phyloP scores from a whole-genome alignment of 768 basidiomycete species.

The Sporobolomyces phaffii region DNA sequence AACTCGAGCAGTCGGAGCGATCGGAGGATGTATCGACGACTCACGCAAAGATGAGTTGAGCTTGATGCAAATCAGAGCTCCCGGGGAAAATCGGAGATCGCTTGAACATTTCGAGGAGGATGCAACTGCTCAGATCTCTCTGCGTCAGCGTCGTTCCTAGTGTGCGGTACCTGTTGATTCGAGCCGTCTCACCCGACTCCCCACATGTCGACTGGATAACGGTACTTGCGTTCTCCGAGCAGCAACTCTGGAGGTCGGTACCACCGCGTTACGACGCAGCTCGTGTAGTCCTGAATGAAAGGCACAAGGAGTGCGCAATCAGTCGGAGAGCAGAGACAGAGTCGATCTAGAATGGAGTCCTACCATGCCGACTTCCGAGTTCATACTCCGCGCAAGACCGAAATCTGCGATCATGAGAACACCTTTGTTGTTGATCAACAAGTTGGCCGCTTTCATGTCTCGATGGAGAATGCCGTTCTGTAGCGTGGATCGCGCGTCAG shows the following conservation, averaged over 20 bases:
- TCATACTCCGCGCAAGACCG: conserved; percentile 67
- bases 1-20: neutral
- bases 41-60: conserved; percentile 72
- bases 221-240: conserved; percentile 80
- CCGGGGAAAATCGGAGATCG: conserved; percentile 81
- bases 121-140: conserved; percentile 58
- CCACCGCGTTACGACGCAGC: conserved; percentile 91
- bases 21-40: neutral
- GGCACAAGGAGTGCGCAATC: too few relatives aligned
- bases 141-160: neutral
- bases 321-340: conserved; percentile 38
- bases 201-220: conserved; percentile 95
- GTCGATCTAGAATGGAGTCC: neutral
- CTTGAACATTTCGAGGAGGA: conserved; percentile 93
- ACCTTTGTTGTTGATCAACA: conserved; percentile 83
- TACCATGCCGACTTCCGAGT: conserved; percentile 20
- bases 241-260: conserved; percentile 89
- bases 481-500: too few relatives aligned
- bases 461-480: conserved; percentile 96
- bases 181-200: conserved; percentile 78
- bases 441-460: conserved; percentile 97
- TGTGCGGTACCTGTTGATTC: too few relatives aligned
- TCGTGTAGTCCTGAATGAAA: conserved; percentile 67
- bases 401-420: conserved; percentile 87
- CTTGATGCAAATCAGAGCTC: conserved; percentile 80